These are phyloP conservation scores for Candida sonorensis DNA, from an alignment of 805 yeast species.

Conservation along the genomic window DNA sequence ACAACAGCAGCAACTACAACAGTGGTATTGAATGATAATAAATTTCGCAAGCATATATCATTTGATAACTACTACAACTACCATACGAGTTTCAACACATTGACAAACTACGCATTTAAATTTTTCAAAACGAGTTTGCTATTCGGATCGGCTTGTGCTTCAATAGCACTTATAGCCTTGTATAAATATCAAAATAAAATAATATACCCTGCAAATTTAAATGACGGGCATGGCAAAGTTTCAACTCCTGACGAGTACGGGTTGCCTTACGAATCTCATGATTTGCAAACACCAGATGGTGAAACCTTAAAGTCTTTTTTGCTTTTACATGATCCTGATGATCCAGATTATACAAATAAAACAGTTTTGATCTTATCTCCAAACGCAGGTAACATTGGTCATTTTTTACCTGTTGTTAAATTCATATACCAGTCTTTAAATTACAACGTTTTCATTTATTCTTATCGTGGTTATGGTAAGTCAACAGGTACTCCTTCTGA, in stretches of 20 bases:
- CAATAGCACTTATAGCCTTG: slow-evolving; percentile 42
- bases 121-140: slow-evolving; percentile 31
- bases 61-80: too few relatives aligned
- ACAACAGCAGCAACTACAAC: too few relatives aligned
- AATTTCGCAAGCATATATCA: too few relatives aligned
- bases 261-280: slow-evolving; percentile 57
- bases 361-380: slow-evolving; percentile 80
- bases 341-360: slow-evolving; percentile 40
- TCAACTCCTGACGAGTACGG: slow-evolving; percentile 71
- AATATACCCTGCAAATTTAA: slow-evolving; percentile 79
- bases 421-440: slow-evolving; percentile 55
- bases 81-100: too few relatives aligned
- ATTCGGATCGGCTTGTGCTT: slow-evolving; percentile 37
- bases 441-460: slow-evolving; percentile 75
- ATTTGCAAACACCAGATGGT: slow-evolving; percentile 62
- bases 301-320: slow-evolving; percentile 59
- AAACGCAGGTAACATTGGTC: slow-evolving; percentile 95
- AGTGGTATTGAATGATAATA: too few relatives aligned
- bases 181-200: slow-evolving; percentile 58
- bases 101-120: slow-evolving; percentile 2
- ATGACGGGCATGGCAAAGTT: slow-evolving; percentile 64
- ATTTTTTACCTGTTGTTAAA: slow-evolving; percentile 73
- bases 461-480: slow-evolving; percentile 87
- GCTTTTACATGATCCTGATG: slow-evolving; percentile 41
- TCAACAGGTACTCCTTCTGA: slow-evolving; percentile 76